Evolutionary conservation across 805 yeast species (phyloP), one percentile per base, ranked within the genome.

Genomic region (Ogataea glucozyma): DNA sequence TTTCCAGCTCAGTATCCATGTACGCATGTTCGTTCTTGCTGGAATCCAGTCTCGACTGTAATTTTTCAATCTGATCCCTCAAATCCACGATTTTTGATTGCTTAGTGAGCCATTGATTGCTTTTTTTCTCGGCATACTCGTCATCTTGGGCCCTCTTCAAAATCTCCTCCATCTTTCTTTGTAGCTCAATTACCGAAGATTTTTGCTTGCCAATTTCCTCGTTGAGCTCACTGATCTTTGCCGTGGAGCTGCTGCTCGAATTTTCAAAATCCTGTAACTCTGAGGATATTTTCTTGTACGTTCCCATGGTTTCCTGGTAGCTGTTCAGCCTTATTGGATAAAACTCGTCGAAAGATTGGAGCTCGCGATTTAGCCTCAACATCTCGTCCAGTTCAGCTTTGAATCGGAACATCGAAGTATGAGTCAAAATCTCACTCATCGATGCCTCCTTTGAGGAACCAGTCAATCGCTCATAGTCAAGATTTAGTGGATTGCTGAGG

Each of bases 401-500:
- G 49, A 83, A 71, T 42, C 78, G 75, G 56, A 78, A 75, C 23
- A 84, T 71, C 44, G 81, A 61, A 40, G 75, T 78, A 56, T 85
- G 95, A 1, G 90, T 84, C 38, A 83, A 64, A 6, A 78, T 51
- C 30, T 56, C 61, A 32, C 54, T 57, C 44, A 49, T 49, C 4
- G 52, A 45, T 18, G 56, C 44, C 33, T 57, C 59, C 33, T 53
- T 61, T 10, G 62, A 56, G 4, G 68, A 66, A 1, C 73, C 73
- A 2, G 68, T 62, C n/a, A 66, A 44, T 26, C 49, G 49, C 24
- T 60, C 56, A 31, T 58, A 57, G 19, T 65, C 57, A 11, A 47
- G 48, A 40, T 72, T 75, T 31, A 83, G 61, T 1, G 93, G 90
- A 54, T 85, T 85, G 19, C 83, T 72, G 6, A 85, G 72, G 57